Evolutionary conservation across 169 alveolate genomes (phyloP).

Genomic region (Cryptosporidium meleagridis): DNA sequence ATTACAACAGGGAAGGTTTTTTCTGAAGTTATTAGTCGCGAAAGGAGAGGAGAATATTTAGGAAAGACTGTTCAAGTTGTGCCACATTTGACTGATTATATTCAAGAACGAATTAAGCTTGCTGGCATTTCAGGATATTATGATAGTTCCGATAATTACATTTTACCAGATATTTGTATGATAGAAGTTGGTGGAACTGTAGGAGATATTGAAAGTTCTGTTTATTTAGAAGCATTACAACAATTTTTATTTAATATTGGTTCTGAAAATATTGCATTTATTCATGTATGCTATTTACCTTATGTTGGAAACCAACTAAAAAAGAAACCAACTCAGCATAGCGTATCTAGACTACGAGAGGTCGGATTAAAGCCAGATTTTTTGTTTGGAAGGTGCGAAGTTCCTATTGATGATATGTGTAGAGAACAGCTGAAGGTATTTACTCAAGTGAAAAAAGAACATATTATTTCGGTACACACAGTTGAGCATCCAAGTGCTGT

Average conservation of each 20-base stretch:
- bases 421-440: conserved; percentile 49
- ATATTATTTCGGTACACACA: conserved; percentile 75
- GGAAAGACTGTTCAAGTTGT: conserved; percentile 96
- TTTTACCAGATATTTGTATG: conserved; percentile 90
- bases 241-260: conserved; percentile 87
- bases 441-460: conserved; percentile 71
- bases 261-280: conserved; percentile 86
- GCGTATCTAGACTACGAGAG: conserved; percentile 86
- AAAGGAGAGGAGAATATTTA: conserved; percentile 94
- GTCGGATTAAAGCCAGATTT: conserved; percentile 87
- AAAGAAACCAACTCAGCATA: conserved; percentile 93
- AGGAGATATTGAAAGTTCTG: conserved; percentile 95
- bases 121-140: conserved; percentile 77
- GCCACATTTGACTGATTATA: conserved; percentile 82
- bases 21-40: conserved; percentile 89
- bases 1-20: conserved; percentile 96
- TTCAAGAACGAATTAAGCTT: conserved; percentile 62
- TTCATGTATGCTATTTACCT: conserved; percentile 90
- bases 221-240: conserved; percentile 92
- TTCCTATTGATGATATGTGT: conserved; percentile 58
- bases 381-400: conserved; percentile 76
- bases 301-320: conserved; percentile 92
- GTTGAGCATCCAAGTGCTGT: conserved; percentile 75
- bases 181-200: conserved; percentile 97
- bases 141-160: conserved; percentile 77